Conservation (phyloP, 225 moss, liverwort and hornwort genomes). For the Polytrichum commune region DNA sequence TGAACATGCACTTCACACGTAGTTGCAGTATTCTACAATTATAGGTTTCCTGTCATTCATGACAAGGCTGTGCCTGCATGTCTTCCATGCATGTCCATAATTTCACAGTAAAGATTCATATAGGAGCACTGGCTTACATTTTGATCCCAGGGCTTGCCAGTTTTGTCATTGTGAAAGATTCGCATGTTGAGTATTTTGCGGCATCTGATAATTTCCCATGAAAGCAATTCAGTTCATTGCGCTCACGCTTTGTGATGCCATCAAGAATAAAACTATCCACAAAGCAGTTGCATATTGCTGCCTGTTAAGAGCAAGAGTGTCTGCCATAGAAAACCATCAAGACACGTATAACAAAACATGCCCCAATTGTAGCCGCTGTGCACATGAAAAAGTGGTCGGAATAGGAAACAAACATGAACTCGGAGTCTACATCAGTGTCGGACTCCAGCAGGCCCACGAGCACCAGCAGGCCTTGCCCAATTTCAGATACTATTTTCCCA, state of each 20-base stretch:
- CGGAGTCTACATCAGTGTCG: slow-evolving; percentile 71
- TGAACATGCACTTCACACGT: no score
- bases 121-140: slow-evolving; percentile 39
- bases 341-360: no score
- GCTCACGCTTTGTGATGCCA: background rate
- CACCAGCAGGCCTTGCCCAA: slow-evolving; percentile 77
- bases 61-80: background rate
- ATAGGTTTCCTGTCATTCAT: background rate
- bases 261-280: no score
- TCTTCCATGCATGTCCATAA: background rate
- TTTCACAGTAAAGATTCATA: no score
- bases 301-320: no score
- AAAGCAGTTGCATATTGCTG: no score
- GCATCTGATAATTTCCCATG: slow-evolving; percentile 29
- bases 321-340: no score
- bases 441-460: slow-evolving; percentile 76
- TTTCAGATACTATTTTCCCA: slow-evolving; percentile 65
- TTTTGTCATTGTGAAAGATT: slow-evolving; percentile 66
- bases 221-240: background rate
- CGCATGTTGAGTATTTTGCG: slow-evolving; percentile 74
- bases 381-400: no score
- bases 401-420: slow-evolving; percentile 56
- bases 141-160: slow-evolving; percentile 73
- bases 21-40: no score
- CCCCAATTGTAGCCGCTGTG: no score